Base-by-base conservation (phyloP, 345 rosid genomes). In the Draba incana region DNA sequence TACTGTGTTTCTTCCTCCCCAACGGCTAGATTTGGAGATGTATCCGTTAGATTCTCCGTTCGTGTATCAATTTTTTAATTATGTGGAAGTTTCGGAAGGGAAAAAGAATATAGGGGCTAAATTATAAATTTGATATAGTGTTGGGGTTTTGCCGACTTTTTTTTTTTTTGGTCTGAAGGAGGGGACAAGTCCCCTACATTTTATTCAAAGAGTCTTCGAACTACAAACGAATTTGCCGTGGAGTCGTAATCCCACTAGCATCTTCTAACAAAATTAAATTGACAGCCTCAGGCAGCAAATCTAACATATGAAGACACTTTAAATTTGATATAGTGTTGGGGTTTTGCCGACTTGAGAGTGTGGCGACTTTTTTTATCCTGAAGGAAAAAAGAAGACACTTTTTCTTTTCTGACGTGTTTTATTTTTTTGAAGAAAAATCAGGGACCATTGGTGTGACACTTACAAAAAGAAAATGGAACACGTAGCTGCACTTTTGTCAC, bases 1-100 rank as follows among this genome's bases (percentile, higher is more conserved):
- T 74, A 67, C 58, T 16, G 24, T 60, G 11, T 53, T 67, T 28
- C 10, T 6, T 37, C 23, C 1, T 5, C 6, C 57, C 31, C 78
- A 74, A 74, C 78, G 78, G 78, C 73, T 67, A 67, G 61, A 72
- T 72, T 9, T 14, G 48, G n/a, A 12, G 0, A 37, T 71, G 63
- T 54, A 37, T 53, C 57, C 69, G 69, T 71, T 62, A 24, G n/a
- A n/a, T 38, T 27, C 14, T 68, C 24, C 38, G n/a, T 57, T 25
- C 10, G 54, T 45, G 31, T 7, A 8, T 35, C 8, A 35, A 8
- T 30, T 57, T 72, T 57, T 64, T 10, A 13, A 15, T 49, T 27
- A 6, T 28, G 42, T 14, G 12, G 35, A 24, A 37, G 20, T 56
- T 37, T 56, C 51, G 53, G 23, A 64, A 41, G 3, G 2, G 1